Conservation (phyloP, 139 green algal species). For the Chlamydomonas sphaeroides region DNA sequence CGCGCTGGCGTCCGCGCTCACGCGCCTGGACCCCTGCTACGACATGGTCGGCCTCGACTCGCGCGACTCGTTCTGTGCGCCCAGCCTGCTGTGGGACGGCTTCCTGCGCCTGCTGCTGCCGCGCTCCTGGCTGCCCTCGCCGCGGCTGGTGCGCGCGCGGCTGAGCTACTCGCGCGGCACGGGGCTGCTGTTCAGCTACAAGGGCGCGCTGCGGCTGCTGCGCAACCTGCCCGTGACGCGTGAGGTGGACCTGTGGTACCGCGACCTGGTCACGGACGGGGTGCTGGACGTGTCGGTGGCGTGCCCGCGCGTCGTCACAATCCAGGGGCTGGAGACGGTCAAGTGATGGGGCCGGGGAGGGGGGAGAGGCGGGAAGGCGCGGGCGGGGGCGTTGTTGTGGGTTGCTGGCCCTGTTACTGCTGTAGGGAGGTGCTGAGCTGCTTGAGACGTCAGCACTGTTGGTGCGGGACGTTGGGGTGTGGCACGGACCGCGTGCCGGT, state of each 20-base stretch:
- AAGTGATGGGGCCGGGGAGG: too few relatives aligned
- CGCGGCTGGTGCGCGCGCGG: not conserved
- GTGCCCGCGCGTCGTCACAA: not conserved
- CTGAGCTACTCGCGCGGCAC: constrained; percentile 6
- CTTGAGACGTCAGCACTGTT: too few relatives aligned
- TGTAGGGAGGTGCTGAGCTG: too few relatives aligned
- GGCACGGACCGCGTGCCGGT: too few relatives aligned
- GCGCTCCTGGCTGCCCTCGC: not conserved
- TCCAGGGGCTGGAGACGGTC: not conserved
- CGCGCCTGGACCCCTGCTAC: not conserved
- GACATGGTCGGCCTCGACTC: constrained; percentile 15
- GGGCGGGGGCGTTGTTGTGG: too few relatives aligned
- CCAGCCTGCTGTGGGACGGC: not conserved
- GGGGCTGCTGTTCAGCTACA: not conserved
- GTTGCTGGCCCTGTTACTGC: too few relatives aligned
- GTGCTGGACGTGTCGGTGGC: not conserved
- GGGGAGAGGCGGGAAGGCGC: too few relatives aligned
- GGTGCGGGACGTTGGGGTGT: too few relatives aligned
- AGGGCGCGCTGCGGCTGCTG: constrained; percentile 17
- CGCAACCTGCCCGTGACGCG: constrained; percentile 2
- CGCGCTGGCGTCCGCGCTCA: not conserved
- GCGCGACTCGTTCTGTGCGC: not conserved
- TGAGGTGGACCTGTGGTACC: constrained; percentile 16
- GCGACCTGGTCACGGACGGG: constrained; percentile 4
- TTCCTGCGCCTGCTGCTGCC: not conserved